Conservation (phyloP, 768 basidiomycete genomes). For the Tricholoma sp. region DNA sequence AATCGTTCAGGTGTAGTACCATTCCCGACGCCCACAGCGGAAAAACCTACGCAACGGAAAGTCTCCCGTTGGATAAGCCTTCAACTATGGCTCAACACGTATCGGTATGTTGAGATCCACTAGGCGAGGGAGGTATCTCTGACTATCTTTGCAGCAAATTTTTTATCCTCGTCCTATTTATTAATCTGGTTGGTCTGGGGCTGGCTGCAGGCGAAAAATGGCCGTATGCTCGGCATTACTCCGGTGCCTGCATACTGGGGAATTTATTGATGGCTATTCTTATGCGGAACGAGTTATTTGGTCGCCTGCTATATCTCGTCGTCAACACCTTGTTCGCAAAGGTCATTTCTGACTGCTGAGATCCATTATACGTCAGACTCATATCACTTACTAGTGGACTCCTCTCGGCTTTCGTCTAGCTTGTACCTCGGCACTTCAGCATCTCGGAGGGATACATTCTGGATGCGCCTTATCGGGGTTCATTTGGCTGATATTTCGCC, state of each 20-base stretch:
- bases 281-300: conserved; percentile 79
- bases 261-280: conserved; percentile 71
- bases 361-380: background rate
- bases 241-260: conserved; percentile 69
- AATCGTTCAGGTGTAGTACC: background rate
- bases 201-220: conserved; percentile 61
- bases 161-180: conserved; percentile 52
- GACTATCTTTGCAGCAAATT: conserved; percentile 50
- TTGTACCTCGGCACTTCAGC: conserved; percentile 70
- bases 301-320: conserved; percentile 65
- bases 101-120: conserved; percentile 41
- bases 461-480: conserved; percentile 76
- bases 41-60: conserved; percentile 26
- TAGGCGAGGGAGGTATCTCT: background rate
- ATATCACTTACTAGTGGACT: conserved; percentile 33
- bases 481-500: conserved; percentile 63
- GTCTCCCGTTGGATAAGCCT: conserved; percentile 52
- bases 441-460: conserved; percentile 82
- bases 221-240: conserved; percentile 61
- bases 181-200: conserved; percentile 58
- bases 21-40: conserved; percentile 8
- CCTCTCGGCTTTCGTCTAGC: conserved; percentile 54
- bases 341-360: conserved; percentile 28
- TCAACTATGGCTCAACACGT: conserved; percentile 76
- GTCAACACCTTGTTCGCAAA: conserved; percentile 79